Evolutionary conservation across 495 filamentous ascomycete genomes (phyloP), one percentile per base, ranked within the genome.

Genomic region (Bacidia gigantensis): DNA sequence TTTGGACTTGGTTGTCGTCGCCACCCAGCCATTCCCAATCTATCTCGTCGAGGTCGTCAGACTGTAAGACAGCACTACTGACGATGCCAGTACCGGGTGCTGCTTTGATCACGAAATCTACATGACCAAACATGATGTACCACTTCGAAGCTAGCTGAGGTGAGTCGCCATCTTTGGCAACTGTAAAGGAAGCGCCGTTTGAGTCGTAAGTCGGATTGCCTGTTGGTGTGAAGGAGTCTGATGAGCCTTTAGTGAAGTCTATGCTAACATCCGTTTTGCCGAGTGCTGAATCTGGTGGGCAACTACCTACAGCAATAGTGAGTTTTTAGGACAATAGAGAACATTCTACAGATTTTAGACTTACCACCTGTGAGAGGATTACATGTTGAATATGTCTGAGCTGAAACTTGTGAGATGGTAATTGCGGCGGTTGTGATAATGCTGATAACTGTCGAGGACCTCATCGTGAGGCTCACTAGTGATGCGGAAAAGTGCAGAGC

Each of bases 1-100:
- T 89, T 59, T 85, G 78, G 14, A 78, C 84, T 22, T 73, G 62
- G 42, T 68, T 70, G 40, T 66, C 63, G 58, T 86, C 78, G 25
- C 74, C 78, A 44, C 86, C 84, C 18, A 86, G 74, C 69, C 85
- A 89, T 63, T 90, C 88, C 82, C 83, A 90, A 65, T 94, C 89
- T 51, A 95, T 83, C 62, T 95, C 89, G 61, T 95, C 89, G 18
- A 93, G 72, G 57, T 85, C 80, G 57, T 93, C 88, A 26, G 84
- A 89, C 58, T 87, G 77, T 59, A 90, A 71, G 39, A 93, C 86
- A 49, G 88, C 79, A 52, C 82, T 87, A 67, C 83, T 88, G 50
- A 77, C 73, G 18, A 77, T 81, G n/a, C 81, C 81, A 1, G 65
- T 70, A 25, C 81, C 81, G 0, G 79, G 71, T 3, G 80, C 79